A percentile compares a stretch with the other conserved stretches of the same genome.
Evolutionary conservation across 208 protist genomes (phyloP).

Genomic region (Acanthamoeba rhysodes): DNA sequence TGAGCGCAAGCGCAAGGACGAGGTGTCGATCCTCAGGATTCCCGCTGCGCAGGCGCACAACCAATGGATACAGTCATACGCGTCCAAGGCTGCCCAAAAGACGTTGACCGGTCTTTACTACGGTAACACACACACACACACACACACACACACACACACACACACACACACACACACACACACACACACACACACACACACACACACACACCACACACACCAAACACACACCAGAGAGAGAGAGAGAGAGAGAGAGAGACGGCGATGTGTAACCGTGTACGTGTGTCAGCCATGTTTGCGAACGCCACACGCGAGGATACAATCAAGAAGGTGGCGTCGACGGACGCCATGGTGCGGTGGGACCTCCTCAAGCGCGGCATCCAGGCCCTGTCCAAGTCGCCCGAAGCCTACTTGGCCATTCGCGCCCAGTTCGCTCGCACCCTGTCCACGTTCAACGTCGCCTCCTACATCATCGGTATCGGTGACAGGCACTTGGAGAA

Average conservation of each 20-base stretch:
- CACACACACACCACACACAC: not conserved
- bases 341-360: conserved; percentile 45
- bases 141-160: not conserved
- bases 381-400: conserved; percentile 83
- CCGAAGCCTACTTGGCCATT: conserved; percentile 90
- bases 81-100: conserved; percentile 19
- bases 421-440: conserved; percentile 90
- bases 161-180: too few species aligned
- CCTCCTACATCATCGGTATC: conserved; percentile 94
- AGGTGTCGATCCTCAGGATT: conserved; percentile 79
- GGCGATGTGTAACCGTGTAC: not conserved
- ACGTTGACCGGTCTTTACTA: conserved; percentile 69
- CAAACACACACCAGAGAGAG: not conserved
- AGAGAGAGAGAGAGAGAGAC: too few species aligned
- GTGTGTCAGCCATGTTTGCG: conserved; percentile 57
- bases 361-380: conserved; percentile 79
- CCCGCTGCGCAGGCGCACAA: conserved; percentile 81
- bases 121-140: conserved; percentile 19
- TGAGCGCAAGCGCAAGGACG: conserved; percentile 33
- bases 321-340: conserved; percentile 75
- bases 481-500: conserved; percentile 96
- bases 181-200: too few species aligned
- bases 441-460: conserved; percentile 90
- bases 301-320: conserved; percentile 67
- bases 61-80: conserved; percentile 82